These are phyloP conservation scores for Prorocentrum cordatum DNA, from an alignment of 169 alveolate species.

Conservation along the genomic window DNA sequence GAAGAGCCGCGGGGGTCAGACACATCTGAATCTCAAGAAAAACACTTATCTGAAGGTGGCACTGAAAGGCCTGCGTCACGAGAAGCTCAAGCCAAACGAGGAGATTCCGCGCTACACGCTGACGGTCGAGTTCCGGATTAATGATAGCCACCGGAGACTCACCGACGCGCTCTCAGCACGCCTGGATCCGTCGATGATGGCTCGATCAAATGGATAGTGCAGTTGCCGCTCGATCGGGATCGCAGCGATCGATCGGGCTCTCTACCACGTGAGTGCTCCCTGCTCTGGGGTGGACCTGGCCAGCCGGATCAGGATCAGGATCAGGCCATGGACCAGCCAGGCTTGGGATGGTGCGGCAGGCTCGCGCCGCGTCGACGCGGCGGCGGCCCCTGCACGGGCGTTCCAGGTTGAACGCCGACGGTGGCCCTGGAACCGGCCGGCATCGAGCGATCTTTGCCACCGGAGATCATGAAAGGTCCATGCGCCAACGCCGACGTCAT, in stretches of 20 bases:
- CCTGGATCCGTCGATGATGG: neutral
- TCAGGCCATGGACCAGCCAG: no score
- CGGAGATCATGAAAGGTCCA: no score
- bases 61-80: slow-evolving; percentile 45
- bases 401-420: no score
- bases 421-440: no score
- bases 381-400: no score
- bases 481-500: no score
- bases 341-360: no score
- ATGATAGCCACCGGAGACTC: neutral
- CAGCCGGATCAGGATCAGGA: no score
- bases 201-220: neutral
- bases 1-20: slow-evolving; percentile 59
- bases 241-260: slow-evolving; percentile 34
- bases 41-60: slow-evolving; percentile 51
- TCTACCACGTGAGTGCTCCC: slow-evolving; percentile 8
- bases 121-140: neutral
- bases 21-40: slow-evolving; percentile 30
- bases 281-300: neutral
- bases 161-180: neutral
- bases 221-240: neutral
- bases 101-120: slow-evolving; percentile 45
- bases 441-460: no score
- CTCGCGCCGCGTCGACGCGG: no score
- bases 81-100: slow-evolving; percentile 51